Percentiles rank a stretch among this genome's conserved stretches.
Conservation (phyloP, 176 grass and related monocot species). For the Coix lacrymajobi region DNA sequence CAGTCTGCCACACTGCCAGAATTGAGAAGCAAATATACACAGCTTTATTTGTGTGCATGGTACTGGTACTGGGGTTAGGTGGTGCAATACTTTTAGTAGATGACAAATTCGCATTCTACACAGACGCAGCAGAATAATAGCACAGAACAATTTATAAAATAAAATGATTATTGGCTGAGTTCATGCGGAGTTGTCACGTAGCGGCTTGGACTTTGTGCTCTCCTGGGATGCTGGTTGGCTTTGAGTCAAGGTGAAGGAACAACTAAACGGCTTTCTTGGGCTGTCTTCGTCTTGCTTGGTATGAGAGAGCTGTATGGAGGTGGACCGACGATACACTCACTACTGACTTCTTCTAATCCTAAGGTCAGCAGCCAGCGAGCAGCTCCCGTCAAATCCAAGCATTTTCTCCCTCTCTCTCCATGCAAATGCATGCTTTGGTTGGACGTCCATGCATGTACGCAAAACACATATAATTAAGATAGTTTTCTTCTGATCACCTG, state of each 20-base stretch:
- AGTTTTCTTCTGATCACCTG: slow-evolving; percentile 44
- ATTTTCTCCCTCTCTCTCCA: slow-evolving; percentile 7
- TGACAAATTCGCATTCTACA: slow-evolving; percentile 21
- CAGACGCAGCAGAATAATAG: background rate
- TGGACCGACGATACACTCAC: background rate
- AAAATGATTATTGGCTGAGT: slow-evolving; percentile 39
- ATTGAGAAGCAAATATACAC: background rate
- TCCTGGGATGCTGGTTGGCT: background rate
- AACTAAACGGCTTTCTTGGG: slow-evolving; percentile 1
- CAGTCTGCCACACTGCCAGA: too few species aligned
- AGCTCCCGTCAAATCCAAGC: slow-evolving; percentile 31
- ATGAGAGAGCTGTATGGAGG: background rate
- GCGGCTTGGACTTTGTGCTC: slow-evolving; percentile 17
- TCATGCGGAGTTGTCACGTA: slow-evolving; percentile 28
- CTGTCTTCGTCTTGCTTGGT: slow-evolving; percentile 1
- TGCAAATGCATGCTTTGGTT: slow-evolving; percentile 7
- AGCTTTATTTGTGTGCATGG: background rate
- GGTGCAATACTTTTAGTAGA: background rate
- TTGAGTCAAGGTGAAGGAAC: slow-evolving; percentile 29
- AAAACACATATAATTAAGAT: slow-evolving; percentile 19
- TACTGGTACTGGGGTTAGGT: background rate
- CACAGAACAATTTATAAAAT: background rate
- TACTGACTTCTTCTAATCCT: background rate
- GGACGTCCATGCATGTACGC: slow-evolving; percentile 38
- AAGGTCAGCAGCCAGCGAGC: slow-evolving; percentile 11